Conservation (phyloP, 225 moss, liverwort and hornwort species). For the Lunularia cruciata region DNA sequence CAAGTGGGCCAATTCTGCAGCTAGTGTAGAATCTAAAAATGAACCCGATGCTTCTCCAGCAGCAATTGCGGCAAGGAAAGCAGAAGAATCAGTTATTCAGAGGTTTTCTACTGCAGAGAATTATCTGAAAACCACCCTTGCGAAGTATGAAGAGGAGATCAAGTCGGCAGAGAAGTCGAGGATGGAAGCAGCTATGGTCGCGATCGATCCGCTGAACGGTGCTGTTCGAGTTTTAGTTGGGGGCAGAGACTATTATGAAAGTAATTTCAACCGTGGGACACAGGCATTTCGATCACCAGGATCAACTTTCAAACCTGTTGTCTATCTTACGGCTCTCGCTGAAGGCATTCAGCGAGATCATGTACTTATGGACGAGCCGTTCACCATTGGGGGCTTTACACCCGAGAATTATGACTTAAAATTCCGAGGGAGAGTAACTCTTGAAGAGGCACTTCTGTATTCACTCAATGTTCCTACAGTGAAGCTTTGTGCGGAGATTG, state of each 20-base stretch:
- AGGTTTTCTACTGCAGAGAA: constrained; percentile 73
- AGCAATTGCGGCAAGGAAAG: constrained; percentile 55
- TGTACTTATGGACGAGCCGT: constrained; percentile 82
- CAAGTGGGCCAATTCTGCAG: background rate
- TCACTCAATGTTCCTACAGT: constrained; percentile 96
- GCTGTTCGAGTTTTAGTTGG: constrained; percentile 94
- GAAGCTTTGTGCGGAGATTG: constrained; percentile 89
- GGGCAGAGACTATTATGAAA: constrained; percentile 95
- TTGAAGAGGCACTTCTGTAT: constrained; percentile 81
- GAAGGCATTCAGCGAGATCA: constrained; percentile 74
- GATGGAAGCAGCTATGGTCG: constrained; percentile 93
- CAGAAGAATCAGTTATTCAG: constrained; percentile 53
- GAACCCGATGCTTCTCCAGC: constrained; percentile 47
- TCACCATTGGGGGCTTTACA: constrained; percentile 67
- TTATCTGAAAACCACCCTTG: constrained; percentile 54
- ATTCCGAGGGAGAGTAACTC: constrained; percentile 89
- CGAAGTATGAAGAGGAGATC: constrained; percentile 72
- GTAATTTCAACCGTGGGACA: constrained; percentile 89
- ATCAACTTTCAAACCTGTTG: constrained; percentile 94
- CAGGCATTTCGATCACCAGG: constrained; percentile 97
- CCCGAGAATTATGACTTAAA: constrained; percentile 84
- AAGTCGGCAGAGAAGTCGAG: constrained; percentile 67
- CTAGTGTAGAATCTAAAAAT: constrained; percentile 18
- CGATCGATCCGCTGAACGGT: constrained; percentile 81
- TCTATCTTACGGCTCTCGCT: constrained; percentile 89